Evolutionary conservation across 352 stramenopile species (phyloP), one percentile per base, ranked within the genome.

Genomic region (Phytophthora tentaculata): DNA sequence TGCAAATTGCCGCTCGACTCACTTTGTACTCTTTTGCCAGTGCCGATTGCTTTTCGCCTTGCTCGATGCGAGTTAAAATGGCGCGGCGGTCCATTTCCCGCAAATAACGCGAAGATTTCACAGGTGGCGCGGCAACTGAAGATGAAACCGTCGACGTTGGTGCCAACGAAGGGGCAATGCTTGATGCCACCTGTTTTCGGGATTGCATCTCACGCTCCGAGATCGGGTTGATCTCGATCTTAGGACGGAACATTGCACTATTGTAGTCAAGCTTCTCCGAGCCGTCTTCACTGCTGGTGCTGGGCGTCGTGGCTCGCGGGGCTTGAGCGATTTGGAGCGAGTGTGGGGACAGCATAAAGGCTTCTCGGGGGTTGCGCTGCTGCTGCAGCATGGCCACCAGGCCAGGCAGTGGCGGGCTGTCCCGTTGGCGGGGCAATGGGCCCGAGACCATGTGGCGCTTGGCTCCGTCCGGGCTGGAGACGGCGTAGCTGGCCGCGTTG

Each of bases 21-120:
- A 90, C 80, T n/a, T 79, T 64, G 53, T 84, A 90, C 57, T 90
- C 83, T 64, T 88, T 89, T 13, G 83, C 80, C 2, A 90, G 71
- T n/a, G 73, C 74, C 0, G 83, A 77, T 26, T 90, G 80, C 54
- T 88, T 87, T 65, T 91, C 83, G 7, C 83, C 83, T 6, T 74
- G 76, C 12, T 76, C 62, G 19, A 89, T 84, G 0, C 83, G 76
- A 8, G 69, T 61, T 23, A 90, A 51, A 65, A 90, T 90, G 17
- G 55, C 61, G 12, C 80, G 82, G 3, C 82, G 82, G 54, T 90
- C 82, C 56, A 89, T 88, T 49, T 90, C 82, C 0, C 82, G 76
- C 10, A 91, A 58, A 58, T 91, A 91, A 0, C 82, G 72, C 2
- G 82, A 91, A 1, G 67, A 71, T 53, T 89, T 89, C 13, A 48